phyloP scores from a whole-genome alignment of 1,284 basidiomycete species.

The Trichosporon coremiiforme region DNA sequence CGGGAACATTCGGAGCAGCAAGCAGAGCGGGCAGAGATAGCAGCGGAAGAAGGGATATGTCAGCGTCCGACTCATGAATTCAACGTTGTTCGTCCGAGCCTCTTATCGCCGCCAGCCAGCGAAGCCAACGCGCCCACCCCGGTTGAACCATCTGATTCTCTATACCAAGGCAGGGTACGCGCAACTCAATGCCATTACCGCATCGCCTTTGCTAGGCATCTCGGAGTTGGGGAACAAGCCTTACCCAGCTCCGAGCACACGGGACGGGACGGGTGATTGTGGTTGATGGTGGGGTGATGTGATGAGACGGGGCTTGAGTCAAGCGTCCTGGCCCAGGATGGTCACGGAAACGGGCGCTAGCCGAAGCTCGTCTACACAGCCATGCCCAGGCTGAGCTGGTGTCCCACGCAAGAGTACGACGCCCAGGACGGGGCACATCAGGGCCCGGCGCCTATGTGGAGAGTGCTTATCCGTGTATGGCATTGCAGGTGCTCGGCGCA shows the following conservation, averaged over 20 bases:
- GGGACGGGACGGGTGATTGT: neutral
- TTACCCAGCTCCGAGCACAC: neutral
- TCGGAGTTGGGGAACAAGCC: neutral
- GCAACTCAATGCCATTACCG: neutral
- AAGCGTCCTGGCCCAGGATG: neutral
- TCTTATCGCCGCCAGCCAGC: neutral
- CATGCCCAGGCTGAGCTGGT: neutral
- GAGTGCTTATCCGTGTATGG: neutral
- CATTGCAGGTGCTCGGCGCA: neutral
- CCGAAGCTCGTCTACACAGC: neutral
- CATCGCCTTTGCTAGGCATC: neutral
- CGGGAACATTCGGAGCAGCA: neutral
- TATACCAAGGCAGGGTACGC: neutral
- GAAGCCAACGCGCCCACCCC: too few species aligned
- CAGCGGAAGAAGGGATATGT: neutral
- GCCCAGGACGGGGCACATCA: neutral
- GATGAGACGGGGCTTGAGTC: neutral
- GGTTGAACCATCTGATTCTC: neutral
- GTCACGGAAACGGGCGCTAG: slow-evolving; percentile 1
- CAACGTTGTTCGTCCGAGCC: neutral
- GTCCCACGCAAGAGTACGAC: neutral
- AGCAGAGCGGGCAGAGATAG: neutral
- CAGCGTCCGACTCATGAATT: slow-evolving; percentile 12
- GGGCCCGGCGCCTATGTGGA: neutral
- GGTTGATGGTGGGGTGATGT: neutral